Evolutionary conservation across 2,329 filamentous ascomycete genomes (phyloP), one percentile per base, ranked within the genome.

Genomic region (Fusarium sublunatum): DNA sequence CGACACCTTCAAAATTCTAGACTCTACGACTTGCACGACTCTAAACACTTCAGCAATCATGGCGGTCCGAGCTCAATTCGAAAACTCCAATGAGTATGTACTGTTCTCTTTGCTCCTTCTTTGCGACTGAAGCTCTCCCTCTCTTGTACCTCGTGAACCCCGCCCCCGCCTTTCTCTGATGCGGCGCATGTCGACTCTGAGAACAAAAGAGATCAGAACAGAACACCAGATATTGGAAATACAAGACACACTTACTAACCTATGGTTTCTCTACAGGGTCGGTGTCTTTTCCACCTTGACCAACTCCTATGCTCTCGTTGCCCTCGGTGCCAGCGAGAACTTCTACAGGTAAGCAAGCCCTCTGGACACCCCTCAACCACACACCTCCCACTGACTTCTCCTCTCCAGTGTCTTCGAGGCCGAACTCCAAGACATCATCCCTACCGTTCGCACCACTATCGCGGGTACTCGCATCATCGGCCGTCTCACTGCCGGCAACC

Each of bases 231-330:
- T 10, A 22, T 43, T 25, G 13, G 13, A 24, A 36, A 11, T 19
- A n/a, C 12, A 41, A 13, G 22, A 19, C 19, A 8, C 11, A 29
- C 8, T 10, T 48, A 12, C 64, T 70, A 32, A 70, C 52, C 15
- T 47, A 25, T 1, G 19, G 19, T 22, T 25, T 54, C 25, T 34
- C 29, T 73, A 13, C n/a, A 97, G 93, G 82, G 91, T 99, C 76
- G 95, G 95, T 77, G 95, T 98, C 75, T 99, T 99, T 80, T 82
- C 93, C 61, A 97, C 92, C 62, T 90, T 99, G 76, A 99, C 95
- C 70, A 99, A 99, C 81, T 94, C 92, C 59, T 99, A 97, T 80
- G 93, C 93, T 71, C 86, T 99, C 72, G 92, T 97, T 71, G 93
- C 94, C 67, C 88, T 97, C 68, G 95, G 95, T 75, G 93, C 92